A percentile compares a stretch with the other conserved stretches of the same genome.
phyloP scores from a whole-genome alignment of 345 rosid species.

The Euphorbia lathyris region DNA sequence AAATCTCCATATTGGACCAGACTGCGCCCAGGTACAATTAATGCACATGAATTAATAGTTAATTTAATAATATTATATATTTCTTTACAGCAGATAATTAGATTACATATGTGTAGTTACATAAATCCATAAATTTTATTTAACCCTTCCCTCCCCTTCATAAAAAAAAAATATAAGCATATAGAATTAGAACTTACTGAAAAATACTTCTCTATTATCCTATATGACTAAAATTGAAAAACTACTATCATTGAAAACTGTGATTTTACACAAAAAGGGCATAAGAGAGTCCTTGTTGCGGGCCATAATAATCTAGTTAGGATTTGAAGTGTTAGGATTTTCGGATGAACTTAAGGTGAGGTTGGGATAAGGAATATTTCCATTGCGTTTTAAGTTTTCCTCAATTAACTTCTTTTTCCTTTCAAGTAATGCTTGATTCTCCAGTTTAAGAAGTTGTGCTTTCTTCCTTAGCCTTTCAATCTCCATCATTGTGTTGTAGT shows the following conservation, averaged over 20 bases:
- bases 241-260: too few species aligned
- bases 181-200: too few species aligned
- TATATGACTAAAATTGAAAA: constrained; percentile 39
- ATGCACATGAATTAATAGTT: too few species aligned
- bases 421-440: constrained; percentile 87
- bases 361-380: constrained; percentile 41
- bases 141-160: too few species aligned
- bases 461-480: constrained; percentile 94
- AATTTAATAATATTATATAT: too few species aligned
- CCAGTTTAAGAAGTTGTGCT: constrained; percentile 95
- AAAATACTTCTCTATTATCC: constrained; percentile 46
- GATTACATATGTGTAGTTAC: too few species aligned
- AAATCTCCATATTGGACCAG: too few species aligned
- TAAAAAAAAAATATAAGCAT: too few species aligned
- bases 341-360: constrained; percentile 37
- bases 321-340: constrained; percentile 39
- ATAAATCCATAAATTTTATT: too few species aligned
- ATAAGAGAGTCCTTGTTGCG: constrained; percentile 20
- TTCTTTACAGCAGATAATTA: too few species aligned
- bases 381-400: constrained; percentile 28
- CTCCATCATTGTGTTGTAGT: constrained; percentile 80
- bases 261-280: constrained; percentile 34
- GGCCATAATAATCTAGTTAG: constrained; percentile 33
- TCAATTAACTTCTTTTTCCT: constrained; percentile 72
- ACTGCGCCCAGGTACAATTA: too few species aligned